phyloP scores from a whole-genome alignment of 495 filamentous ascomycete species.

The Tuber calosporum region DNA sequence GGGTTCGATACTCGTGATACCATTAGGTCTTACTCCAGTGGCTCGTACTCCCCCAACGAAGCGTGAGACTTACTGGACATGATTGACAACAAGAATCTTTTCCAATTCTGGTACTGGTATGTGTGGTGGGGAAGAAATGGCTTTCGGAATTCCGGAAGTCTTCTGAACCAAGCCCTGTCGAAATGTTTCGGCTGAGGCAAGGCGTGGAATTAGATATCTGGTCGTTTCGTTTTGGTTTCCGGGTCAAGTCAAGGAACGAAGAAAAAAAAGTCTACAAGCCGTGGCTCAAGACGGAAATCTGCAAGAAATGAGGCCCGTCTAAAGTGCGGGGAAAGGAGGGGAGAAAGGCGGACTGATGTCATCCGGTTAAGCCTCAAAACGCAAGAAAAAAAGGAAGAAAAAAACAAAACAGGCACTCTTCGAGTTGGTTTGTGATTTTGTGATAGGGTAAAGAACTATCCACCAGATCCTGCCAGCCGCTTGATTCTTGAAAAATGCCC shows the following conservation, averaged over 20 bases:
- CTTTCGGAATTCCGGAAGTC: background rate
- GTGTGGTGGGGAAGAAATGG: background rate
- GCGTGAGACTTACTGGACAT: constrained; percentile 22
- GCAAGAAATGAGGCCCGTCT: background rate
- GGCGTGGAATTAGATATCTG: background rate
- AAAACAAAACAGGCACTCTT: background rate
- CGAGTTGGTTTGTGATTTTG: background rate
- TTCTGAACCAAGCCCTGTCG: background rate
- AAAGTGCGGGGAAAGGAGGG: background rate
- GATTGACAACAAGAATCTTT: constrained; percentile 7
- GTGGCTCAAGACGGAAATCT: background rate
- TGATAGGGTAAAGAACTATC: background rate
- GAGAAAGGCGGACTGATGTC: background rate
- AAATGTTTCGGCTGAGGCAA: background rate
- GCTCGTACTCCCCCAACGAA: background rate
- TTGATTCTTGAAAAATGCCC: too few relatives aligned
- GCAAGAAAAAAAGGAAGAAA: background rate
- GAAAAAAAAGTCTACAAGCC: background rate
- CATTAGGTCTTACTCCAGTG: background rate
- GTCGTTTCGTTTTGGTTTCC: background rate
- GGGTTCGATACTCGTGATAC: background rate
- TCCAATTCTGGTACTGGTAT: background rate
- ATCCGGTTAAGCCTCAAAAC: background rate
- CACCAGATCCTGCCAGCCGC: too few relatives aligned
- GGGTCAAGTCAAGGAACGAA: background rate